phyloP scores from a whole-genome alignment of 2,329 filamentous ascomycete genomes.

The Aspergillus sp. region DNA sequence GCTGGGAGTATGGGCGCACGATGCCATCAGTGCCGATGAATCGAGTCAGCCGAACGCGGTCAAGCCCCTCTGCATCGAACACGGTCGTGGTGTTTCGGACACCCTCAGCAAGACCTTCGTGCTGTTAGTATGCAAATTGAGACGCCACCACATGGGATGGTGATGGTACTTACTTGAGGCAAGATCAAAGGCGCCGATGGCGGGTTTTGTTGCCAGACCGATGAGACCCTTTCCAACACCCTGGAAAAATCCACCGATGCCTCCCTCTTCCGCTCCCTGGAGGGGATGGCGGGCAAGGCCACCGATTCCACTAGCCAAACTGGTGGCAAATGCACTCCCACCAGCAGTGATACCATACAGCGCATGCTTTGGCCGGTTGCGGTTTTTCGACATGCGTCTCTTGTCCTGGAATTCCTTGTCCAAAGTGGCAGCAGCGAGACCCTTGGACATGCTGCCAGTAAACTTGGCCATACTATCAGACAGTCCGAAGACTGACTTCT shows the following conservation, averaged over 20 bases:
- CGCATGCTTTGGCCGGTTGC: conserved; percentile 95
- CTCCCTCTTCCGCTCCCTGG: conserved; percentile 94
- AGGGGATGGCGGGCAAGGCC: conserved; percentile 90
- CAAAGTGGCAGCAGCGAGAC: conserved; percentile 87
- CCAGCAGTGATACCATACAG: conserved; percentile 94
- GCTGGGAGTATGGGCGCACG: conserved; percentile 88
- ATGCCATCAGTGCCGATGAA: conserved; percentile 92
- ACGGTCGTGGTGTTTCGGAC: conserved; percentile 98
- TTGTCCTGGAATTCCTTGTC: conserved; percentile 99
- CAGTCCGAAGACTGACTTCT: conserved; percentile 97
- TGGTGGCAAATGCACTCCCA: conserved; percentile 90
- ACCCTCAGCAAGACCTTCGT: conserved; percentile 77
- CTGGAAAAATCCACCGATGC: conserved; percentile 92
- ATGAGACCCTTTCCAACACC: conserved; percentile 93
- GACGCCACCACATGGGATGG: background rate
- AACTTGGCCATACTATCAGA: conserved; percentile 97
- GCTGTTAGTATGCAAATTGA: conserved; percentile 9
- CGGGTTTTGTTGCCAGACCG: conserved; percentile 93
- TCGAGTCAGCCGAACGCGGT: conserved; percentile 87
- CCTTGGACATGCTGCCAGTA: conserved; percentile 95
- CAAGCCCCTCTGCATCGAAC: conserved; percentile 90
- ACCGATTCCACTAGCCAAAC: conserved; percentile 88
- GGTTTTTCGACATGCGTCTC: conserved; percentile 84
- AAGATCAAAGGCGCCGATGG: conserved; percentile 93
- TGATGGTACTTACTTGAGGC: conserved; percentile 66